phyloP scores from a whole-genome alignment of 2,329 filamentous ascomycete genomes.

The Cytospora piceae region DNA sequence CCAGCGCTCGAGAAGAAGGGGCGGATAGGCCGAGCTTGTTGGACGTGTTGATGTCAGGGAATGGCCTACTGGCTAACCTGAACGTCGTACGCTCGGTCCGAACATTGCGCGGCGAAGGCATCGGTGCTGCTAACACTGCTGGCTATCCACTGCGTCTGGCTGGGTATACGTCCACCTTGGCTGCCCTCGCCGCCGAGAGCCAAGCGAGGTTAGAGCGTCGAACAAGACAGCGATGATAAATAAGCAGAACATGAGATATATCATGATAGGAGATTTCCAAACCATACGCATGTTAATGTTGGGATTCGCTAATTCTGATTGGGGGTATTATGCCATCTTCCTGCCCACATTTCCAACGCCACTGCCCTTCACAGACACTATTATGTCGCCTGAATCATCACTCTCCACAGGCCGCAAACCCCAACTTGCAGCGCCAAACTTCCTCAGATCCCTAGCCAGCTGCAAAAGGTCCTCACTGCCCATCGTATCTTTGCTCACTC shows the following conservation, averaged over 20 bases:
- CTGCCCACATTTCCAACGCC: conserved; percentile 94
- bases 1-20: conserved; percentile 31
- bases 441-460: conserved; percentile 80
- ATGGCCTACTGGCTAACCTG: conserved; percentile 57
- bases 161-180: conserved; percentile 57
- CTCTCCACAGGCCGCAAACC: conserved; percentile 76
- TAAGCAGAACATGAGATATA: conserved; percentile 16
- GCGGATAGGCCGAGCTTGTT: conserved; percentile 45
- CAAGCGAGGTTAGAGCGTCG: conserved; percentile 40
- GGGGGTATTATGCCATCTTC: conserved; percentile 67
- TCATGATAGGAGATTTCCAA: conserved; percentile 32
- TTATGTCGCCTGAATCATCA: conserved; percentile 71
- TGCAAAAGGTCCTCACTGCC: conserved; percentile 79
- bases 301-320: conserved; percentile 8
- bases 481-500: conserved; percentile 79
- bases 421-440: conserved; percentile 91
- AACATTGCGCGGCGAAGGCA: conserved; percentile 50
- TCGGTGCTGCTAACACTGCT: conserved; percentile 44
- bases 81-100: conserved; percentile 55
- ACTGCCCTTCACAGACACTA: conserved; percentile 88
- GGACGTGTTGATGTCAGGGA: conserved; percentile 58
- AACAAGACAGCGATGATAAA: conserved; percentile 29
- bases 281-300: conserved; percentile 34
- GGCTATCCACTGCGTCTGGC: conserved; percentile 58
- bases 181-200: conserved; percentile 54